phyloP scores from a whole-genome alignment of 2,329 filamentous ascomycete genomes.

The Albifimbria verrucaria region DNA sequence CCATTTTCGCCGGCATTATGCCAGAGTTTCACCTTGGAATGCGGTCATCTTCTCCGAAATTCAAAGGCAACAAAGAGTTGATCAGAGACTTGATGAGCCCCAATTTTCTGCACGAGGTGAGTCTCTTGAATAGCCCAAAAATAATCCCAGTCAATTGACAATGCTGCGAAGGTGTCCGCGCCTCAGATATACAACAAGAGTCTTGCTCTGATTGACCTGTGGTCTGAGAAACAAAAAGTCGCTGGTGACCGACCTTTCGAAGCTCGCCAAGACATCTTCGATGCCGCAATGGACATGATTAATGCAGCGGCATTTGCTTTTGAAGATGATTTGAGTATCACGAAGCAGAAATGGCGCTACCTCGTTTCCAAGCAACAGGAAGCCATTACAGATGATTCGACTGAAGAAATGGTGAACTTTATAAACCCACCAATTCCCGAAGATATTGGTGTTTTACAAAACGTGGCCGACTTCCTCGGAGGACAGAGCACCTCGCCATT shows the following conservation, averaged over 20 bases:
- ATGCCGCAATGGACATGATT: not conserved
- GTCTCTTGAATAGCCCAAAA: not conserved
- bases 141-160: not conserved
- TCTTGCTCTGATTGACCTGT: not conserved
- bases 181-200: not conserved
- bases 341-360: constrained; percentile 1
- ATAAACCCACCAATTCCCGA: not conserved
- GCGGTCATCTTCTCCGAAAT: constrained; percentile 7
- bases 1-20: not conserved
- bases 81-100: constrained; percentile 14
- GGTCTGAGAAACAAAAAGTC: not conserved
- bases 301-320: not conserved
- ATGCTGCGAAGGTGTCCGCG: not conserved
- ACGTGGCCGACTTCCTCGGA: not conserved
- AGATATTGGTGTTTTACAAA: not conserved
- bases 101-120: constrained; percentile 10
- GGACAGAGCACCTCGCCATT: not conserved
- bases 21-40: constrained; percentile 9
- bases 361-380: not conserved
- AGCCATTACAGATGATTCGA: not conserved
- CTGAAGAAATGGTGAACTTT: not conserved
- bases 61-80: constrained; percentile 17
- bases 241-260: not conserved
- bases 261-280: not conserved
- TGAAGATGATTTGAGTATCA: constrained; percentile 6